A percentile compares a stretch with the other conserved stretches of the same genome.
phyloP scores from a whole-genome alignment of 2,329 filamentous ascomycete genomes.

The Monosporascus cannonballus region DNA sequence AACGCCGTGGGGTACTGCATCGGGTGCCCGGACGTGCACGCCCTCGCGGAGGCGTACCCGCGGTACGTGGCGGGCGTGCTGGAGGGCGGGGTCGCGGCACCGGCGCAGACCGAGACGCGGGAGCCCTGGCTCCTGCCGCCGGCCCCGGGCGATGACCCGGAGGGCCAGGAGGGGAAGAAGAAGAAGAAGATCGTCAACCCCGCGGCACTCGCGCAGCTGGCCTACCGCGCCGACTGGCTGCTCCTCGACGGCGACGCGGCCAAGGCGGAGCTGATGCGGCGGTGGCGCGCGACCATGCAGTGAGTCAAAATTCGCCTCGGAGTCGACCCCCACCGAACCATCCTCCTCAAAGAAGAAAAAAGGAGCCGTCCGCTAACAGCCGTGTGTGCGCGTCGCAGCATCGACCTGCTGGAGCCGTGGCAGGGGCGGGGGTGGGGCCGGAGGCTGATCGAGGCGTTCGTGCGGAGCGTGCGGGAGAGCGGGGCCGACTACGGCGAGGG shows the following conservation, averaged over 20 bases:
- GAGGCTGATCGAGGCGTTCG: constrained; percentile 33
- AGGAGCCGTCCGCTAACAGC: too few relatives aligned
- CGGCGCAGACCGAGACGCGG: constrained; percentile 20
- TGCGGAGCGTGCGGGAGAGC: constrained; percentile 28
- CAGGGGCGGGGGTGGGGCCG: constrained; percentile 40
- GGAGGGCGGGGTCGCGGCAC: constrained; percentile 17
- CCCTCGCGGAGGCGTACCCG: constrained; percentile 32
- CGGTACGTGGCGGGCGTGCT: constrained; percentile 33
- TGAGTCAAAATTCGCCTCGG: too few relatives aligned
- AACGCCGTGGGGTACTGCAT: constrained; percentile 44
- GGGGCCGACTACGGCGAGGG: constrained; percentile 28
- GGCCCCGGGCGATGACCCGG: constrained; percentile 3
- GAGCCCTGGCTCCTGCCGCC: constrained; percentile 23
- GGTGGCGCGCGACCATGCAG: constrained; percentile 41
- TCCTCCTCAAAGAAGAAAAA: too few relatives aligned
- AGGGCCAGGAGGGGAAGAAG: not conserved
- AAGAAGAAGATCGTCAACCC: constrained; percentile 20
- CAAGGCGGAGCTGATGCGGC: constrained; percentile 27
- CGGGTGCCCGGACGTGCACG: constrained; percentile 36
- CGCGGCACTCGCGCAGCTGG: constrained; percentile 33
- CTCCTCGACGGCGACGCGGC: constrained; percentile 25
- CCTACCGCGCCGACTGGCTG: constrained; percentile 34
- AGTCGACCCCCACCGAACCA: too few relatives aligned
- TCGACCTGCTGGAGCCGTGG: constrained; percentile 37
- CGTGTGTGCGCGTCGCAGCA: constrained; percentile 10